Evolutionary conservation across 257 asterid species (phyloP).

Genomic region (Cordia subcordata): DNA sequence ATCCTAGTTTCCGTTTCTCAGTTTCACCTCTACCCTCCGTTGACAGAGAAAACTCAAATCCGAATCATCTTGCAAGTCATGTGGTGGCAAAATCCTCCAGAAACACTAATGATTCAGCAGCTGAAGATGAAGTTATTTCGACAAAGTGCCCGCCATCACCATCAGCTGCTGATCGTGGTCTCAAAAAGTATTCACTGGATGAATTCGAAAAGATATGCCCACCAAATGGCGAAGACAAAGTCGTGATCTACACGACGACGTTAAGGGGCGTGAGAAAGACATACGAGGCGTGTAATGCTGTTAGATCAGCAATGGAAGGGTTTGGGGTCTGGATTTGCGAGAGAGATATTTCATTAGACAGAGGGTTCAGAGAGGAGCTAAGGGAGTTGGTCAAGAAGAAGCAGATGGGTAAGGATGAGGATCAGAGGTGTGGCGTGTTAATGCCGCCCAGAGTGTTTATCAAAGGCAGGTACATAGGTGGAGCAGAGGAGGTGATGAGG

Average conservation of each 20-base stretch:
- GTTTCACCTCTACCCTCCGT: constrained; percentile 20
- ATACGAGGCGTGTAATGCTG: constrained; percentile 77
- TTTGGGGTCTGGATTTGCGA: constrained; percentile 50
- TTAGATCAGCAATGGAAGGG: constrained; percentile 61
- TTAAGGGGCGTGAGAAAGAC: constrained; percentile 85
- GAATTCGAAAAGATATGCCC: constrained; percentile 55
- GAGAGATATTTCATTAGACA: constrained; percentile 88
- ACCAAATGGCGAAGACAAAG: constrained; percentile 64
- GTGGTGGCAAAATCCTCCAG: too few relatives aligned
- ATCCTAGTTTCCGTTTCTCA: constrained; percentile 49
- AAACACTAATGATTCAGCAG: too few relatives aligned
- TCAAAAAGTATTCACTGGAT: constrained; percentile 26
- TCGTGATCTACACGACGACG: constrained; percentile 80
- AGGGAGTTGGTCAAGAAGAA: constrained; percentile 53
- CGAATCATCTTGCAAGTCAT: constrained; percentile 13
- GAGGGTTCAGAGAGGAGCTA: constrained; percentile 66
- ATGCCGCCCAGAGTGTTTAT: constrained; percentile 75
- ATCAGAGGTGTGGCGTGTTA: constrained; percentile 12
- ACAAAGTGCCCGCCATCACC: not conserved
- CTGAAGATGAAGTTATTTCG: constrained; percentile 1
- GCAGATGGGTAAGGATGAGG: constrained; percentile 9
- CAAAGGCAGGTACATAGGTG: constrained; percentile 79
- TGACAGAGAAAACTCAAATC: constrained; percentile 29
- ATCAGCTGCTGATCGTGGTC: too few relatives aligned
- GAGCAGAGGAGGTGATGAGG: constrained; percentile 65